A percentile compares a stretch with the other conserved stretches of the same genome.
These are phyloP conservation scores for Ustilago esculenta DNA, from an alignment of 1,284 basidiomycete species.

Conservation along the genomic window DNA sequence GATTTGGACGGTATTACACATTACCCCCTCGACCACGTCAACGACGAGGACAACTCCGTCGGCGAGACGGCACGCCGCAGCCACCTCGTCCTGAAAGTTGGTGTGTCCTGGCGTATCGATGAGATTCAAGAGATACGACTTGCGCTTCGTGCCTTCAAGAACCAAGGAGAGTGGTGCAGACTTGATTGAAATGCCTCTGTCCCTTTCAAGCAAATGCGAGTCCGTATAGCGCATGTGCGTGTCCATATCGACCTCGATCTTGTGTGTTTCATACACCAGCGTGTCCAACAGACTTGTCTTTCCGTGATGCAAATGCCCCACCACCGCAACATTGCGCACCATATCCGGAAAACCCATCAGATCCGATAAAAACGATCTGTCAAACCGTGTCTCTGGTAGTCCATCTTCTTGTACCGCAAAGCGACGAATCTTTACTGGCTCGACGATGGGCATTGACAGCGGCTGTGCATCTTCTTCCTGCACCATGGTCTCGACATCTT, in stretches of 20 bases:
- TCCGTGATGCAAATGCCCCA: conserved; percentile 93
- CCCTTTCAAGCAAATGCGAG: conserved; percentile 86
- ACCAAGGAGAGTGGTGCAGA: conserved; percentile 95
- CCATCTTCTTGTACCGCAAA: conserved; percentile 73
- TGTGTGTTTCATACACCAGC: conserved; percentile 96
- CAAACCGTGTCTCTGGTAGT: conserved; percentile 58
- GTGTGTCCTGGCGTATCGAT: conserved; percentile 98
- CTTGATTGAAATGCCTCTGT: conserved; percentile 93
- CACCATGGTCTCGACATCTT: conserved; percentile 93
- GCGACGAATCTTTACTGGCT: conserved; percentile 93
- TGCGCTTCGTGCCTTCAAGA: conserved; percentile 84
- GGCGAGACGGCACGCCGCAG: conserved; percentile 83
- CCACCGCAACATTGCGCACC: conserved; percentile 73
- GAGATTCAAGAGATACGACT: conserved; percentile 91
- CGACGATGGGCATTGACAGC: conserved; percentile 91
- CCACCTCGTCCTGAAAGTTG: conserved; percentile 94
- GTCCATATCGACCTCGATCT: conserved; percentile 72
- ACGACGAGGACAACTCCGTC: conserved; percentile 90
- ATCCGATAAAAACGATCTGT: conserved; percentile 83
- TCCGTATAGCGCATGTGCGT: conserved; percentile 85
- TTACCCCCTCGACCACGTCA: conserved; percentile 65
- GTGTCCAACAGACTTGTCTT: conserved; percentile 97
- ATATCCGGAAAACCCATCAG: conserved; percentile 92
- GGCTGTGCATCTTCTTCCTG: conserved; percentile 98
- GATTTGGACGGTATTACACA: conserved; percentile 59